Percentiles rank a stretch among this genome's conserved stretches.
Conservation (phyloP, 176 grass and related monocot species). For the Oryza nivara region DNA sequence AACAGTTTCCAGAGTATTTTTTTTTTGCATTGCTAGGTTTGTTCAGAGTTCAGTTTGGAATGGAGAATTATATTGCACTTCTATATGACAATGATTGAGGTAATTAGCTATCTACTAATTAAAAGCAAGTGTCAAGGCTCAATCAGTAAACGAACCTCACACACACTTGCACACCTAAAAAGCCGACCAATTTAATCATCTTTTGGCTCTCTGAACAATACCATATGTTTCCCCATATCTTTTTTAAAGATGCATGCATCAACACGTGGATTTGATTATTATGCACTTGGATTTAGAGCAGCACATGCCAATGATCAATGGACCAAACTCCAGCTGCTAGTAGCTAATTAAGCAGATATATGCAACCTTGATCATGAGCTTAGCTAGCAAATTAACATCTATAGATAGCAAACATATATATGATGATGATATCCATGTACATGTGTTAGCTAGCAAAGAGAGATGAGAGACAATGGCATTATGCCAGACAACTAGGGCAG, state of each 20-base stretch:
- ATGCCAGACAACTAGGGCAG: conserved; percentile 42
- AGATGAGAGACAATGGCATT: conserved; percentile 36
- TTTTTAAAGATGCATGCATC: conserved; percentile 18
- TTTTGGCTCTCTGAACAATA: not conserved
- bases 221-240: not conserved
- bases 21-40: not conserved
- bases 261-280: conserved; percentile 37
- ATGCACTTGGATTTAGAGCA: conserved; percentile 1
- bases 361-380: conserved; percentile 35
- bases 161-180: not conserved
- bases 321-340: conserved; percentile 6
- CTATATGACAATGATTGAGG: not conserved
- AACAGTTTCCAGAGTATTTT: not conserved
- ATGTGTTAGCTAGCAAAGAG: conserved; percentile 29
- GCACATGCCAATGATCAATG: conserved; percentile 58
- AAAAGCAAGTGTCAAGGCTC: conserved; percentile 5
- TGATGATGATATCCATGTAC: not conserved
- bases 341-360: conserved; percentile 14
- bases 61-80: not conserved
- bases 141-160: not conserved
- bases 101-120: not conserved
- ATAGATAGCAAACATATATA: not conserved
- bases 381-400: not conserved
- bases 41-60: not conserved
- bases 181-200: not conserved